These are phyloP conservation scores for Mucor circinelloides DNA, from an alignment of 371 early-diverging fungal genomes.

Conservation along the genomic window DNA sequence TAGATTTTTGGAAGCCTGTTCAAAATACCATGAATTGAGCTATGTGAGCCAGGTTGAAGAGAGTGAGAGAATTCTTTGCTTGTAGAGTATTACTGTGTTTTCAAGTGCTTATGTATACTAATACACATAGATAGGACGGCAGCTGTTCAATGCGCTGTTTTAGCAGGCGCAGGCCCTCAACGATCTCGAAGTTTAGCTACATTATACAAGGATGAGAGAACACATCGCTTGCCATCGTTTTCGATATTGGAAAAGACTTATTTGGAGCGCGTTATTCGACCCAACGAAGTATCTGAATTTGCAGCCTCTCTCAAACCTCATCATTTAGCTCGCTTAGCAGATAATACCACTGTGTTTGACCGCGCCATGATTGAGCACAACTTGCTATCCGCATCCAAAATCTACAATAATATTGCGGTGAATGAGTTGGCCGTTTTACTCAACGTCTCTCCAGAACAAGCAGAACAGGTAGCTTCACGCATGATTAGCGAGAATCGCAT, in stretches of 20 bases:
- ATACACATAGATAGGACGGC: conserved; percentile 45
- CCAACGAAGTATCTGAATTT: conserved; percentile 80
- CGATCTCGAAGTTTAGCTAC: conserved; percentile 86
- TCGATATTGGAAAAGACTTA: conserved; percentile 91
- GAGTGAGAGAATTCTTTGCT: conserved; percentile 65
- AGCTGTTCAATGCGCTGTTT: conserved; percentile 81
- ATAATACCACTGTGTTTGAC: conserved; percentile 85
- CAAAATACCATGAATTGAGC: conserved; percentile 83
- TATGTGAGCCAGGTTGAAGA: conserved; percentile 68
- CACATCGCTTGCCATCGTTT: conserved; percentile 65
- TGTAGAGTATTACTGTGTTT: conserved; percentile 49
- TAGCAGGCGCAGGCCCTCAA: conserved; percentile 92
- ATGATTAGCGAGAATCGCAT: conserved; percentile 93
- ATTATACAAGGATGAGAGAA: conserved; percentile 91
- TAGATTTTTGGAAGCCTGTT: conserved; percentile 83
- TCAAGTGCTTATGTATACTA: neutral
- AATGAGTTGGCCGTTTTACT: conserved; percentile 80
- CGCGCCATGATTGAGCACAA: conserved; percentile 96
- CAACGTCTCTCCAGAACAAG: conserved; percentile 75
- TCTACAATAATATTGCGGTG: conserved; percentile 90
- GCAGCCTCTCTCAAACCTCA: conserved; percentile 73
- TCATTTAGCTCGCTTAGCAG: conserved; percentile 72
- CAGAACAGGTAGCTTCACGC: conserved; percentile 81
- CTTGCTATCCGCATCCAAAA: conserved; percentile 78
- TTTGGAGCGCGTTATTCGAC: conserved; percentile 81